These are phyloP conservation scores for Rhodotorula mucilaginosa DNA, from an alignment of 1,284 basidiomycete genomes.

Conservation along the genomic window DNA sequence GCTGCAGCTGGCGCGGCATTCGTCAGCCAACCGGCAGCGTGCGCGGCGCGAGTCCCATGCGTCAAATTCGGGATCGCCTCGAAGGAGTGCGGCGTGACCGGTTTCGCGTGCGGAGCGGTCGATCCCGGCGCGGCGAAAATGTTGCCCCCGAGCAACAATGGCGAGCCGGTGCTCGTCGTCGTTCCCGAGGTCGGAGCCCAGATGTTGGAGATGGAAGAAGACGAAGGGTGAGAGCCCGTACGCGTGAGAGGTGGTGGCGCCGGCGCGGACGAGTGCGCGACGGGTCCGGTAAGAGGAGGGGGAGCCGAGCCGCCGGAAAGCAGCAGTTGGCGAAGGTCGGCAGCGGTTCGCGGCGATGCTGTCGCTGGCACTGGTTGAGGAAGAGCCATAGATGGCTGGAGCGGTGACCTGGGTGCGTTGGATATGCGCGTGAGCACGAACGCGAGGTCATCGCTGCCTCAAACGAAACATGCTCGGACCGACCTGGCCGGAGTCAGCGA, in stretches of 20 bases:
- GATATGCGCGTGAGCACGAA: not conserved
- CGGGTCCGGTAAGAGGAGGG: not conserved
- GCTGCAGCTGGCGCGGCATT: not conserved
- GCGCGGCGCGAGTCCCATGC: conserved; percentile 18
- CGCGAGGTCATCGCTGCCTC: not conserved
- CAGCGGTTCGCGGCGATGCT: conserved; percentile 7
- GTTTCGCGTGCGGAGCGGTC: not conserved
- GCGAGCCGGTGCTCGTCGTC: conserved; percentile 4
- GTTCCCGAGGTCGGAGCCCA: not conserved
- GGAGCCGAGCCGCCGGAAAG: not conserved
- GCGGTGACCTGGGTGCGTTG: not conserved
- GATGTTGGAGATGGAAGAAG: not conserved
- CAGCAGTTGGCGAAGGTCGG: conserved; percentile 24
- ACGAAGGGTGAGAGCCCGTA: not conserved
- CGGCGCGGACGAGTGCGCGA: not conserved
- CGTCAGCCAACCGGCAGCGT: conserved; percentile 10
- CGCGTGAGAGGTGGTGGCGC: not conserved
- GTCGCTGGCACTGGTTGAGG: not conserved
- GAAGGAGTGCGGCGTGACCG: conserved; percentile 26
- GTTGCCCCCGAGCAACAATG: not conserved
- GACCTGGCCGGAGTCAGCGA: not conserved
- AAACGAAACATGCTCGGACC: not conserved
- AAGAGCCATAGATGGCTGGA: not conserved
- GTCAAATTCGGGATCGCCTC: conserved; percentile 31
- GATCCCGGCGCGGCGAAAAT: not conserved